Conservation (phyloP, 2,329 filamentous ascomycete genomes). For the Fusarium pseudonygamai region DNA sequence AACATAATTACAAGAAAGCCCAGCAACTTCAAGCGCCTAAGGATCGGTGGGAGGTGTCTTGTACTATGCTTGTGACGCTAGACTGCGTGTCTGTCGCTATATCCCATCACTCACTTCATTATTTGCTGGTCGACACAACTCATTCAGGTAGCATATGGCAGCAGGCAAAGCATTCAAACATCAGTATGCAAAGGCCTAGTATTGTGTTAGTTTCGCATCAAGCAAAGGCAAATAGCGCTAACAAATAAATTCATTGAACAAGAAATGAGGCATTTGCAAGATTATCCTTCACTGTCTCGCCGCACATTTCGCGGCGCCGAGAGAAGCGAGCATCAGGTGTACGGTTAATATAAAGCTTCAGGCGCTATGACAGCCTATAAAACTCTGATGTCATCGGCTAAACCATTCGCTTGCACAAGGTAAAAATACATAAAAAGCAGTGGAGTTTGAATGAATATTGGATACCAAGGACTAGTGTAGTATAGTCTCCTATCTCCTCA, state of each 20-base stretch:
- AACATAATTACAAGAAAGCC: neutral
- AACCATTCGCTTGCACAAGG: neutral
- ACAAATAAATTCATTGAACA: neutral
- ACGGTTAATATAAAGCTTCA: neutral
- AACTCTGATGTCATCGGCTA: neutral
- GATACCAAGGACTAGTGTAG: neutral
- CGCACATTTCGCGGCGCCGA: neutral
- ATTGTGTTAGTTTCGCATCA: neutral
- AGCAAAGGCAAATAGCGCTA: neutral
- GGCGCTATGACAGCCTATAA: neutral
- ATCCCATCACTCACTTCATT: neutral
- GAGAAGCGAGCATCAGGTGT: neutral
- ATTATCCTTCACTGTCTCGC: neutral
- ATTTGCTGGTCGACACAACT: neutral
- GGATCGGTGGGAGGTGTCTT: neutral
- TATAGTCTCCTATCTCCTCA: neutral
- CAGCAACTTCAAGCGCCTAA: neutral
- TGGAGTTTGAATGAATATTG: neutral
- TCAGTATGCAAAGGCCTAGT: constrained; percentile 25
- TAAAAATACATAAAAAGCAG: constrained; percentile 10
- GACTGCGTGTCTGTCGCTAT: neutral
- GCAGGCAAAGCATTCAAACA: constrained; percentile 24
- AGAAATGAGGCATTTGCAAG: neutral
- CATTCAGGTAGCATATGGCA: constrained; percentile 15
- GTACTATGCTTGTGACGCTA: neutral